Evolutionary conservation across 2,329 filamentous ascomycete genomes (phyloP).

Genomic region (Colletotrichum sp.): DNA sequence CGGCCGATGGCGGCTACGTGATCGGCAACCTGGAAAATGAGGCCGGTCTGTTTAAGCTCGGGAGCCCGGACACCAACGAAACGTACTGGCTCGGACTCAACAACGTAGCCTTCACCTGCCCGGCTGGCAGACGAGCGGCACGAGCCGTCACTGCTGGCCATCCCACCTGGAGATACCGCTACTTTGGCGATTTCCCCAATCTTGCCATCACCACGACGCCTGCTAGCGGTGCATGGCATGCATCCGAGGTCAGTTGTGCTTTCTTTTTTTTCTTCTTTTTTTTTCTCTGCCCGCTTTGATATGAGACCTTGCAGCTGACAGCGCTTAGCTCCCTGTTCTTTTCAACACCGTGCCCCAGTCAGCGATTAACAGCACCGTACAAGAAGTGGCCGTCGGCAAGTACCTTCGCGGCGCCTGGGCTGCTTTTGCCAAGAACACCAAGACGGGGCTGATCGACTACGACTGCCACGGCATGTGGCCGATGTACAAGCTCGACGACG

Average conservation of each 20-base stretch:
- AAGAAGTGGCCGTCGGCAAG: slow-evolving; percentile 32
- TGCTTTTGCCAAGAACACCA: slow-evolving; percentile 42
- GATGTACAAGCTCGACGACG: not conserved
- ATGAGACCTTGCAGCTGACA: not conserved
- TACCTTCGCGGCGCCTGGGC: slow-evolving; percentile 44
- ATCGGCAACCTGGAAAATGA: slow-evolving; percentile 39
- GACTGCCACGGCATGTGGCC: slow-evolving; percentile 30
- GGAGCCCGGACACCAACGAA: slow-evolving; percentile 24
- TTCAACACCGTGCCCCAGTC: slow-evolving; percentile 32
- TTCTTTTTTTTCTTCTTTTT: not conserved
- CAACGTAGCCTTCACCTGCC: slow-evolving; percentile 36
- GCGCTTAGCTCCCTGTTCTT: slow-evolving; percentile 28
- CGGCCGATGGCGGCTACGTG: slow-evolving; percentile 15
- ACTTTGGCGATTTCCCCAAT: slow-evolving; percentile 40
- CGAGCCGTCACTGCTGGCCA: slow-evolving; percentile 25
- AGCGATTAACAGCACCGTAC: slow-evolving; percentile 24
- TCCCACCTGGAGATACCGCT: slow-evolving; percentile 43
- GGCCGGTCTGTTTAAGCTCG: slow-evolving; percentile 31
- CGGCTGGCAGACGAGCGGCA: slow-evolving; percentile 29
- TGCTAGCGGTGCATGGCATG: slow-evolving; percentile 38
- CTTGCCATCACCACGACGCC: slow-evolving; percentile 28
- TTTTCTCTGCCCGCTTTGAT: not conserved
- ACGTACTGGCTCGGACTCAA: slow-evolving; percentile 32
- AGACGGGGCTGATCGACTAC: slow-evolving; percentile 33
- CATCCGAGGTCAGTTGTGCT: slow-evolving; percentile 27